A percentile compares a stretch with the other conserved stretches of the same genome.
These are phyloP conservation scores for Wickerhamomyces rabaulensis DNA, from an alignment of 805 yeast genomes.

Conservation along the genomic window DNA sequence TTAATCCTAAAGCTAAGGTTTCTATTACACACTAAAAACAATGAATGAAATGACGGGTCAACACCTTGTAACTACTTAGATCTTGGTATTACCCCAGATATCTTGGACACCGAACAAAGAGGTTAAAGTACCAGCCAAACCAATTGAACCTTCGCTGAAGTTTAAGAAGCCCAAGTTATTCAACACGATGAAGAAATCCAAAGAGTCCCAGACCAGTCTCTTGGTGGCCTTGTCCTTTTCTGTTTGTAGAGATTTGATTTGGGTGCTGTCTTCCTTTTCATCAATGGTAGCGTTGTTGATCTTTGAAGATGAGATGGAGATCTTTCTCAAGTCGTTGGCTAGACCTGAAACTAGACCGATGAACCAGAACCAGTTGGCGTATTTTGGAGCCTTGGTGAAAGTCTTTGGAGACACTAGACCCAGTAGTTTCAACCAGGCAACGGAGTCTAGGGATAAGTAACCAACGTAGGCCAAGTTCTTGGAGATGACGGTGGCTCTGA, in stretches of 20 bases:
- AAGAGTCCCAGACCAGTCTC: conserved; percentile 69
- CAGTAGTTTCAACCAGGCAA: conserved; percentile 51
- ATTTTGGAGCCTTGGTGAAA: conserved; percentile 45
- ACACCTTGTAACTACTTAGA: conserved; percentile 4
- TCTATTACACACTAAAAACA: not conserved
- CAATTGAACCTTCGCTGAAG: conserved; percentile 74
- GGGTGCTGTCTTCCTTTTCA: conserved; percentile 33
- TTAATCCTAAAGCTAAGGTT: too few relatives aligned
- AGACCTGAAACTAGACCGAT: conserved; percentile 62
- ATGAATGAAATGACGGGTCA: not conserved
- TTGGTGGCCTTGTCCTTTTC: conserved; percentile 49
- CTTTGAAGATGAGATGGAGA: conserved; percentile 34
- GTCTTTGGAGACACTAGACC: conserved; percentile 47
- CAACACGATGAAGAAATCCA: conserved; percentile 72
- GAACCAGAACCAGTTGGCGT: conserved; percentile 74
- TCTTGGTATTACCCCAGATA: conserved; percentile 50
- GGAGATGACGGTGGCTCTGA: conserved; percentile 45
- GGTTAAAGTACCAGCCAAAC: conserved; percentile 79
- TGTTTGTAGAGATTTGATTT: conserved; percentile 32
- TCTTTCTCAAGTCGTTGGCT: conserved; percentile 50
- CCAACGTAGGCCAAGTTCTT: conserved; percentile 59
- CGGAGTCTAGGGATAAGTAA: conserved; percentile 58
- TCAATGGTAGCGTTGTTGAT: conserved; percentile 15
- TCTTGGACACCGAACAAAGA: conserved; percentile 74
- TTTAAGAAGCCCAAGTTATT: conserved; percentile 56